Evolutionary conservation across 169 alveolate species (phyloP), one percentile per base, ranked within the genome.

Genomic region (Ichthyophthirius multifiliis): DNA sequence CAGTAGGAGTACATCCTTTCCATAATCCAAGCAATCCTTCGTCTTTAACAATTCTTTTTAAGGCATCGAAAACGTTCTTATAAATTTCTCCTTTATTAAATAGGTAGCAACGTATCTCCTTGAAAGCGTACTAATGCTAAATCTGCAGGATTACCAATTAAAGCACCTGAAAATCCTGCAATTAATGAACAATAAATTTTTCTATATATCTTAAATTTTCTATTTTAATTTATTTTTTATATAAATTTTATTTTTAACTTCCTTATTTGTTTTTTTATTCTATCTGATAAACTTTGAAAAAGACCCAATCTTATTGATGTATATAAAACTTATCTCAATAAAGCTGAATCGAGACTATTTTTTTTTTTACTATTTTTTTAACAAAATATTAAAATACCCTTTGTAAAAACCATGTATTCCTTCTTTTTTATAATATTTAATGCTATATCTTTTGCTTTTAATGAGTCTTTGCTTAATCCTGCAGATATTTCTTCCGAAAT

Each of bases 111-210:
- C 13, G 92, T 84, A 83, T 97, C 99, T 30, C 99, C 95, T 86
- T 95, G 84, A 65, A 90, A 44, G 78, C 99, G 88, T 18, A 98
- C 93, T 82, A 98, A 85, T 5, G 99, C 96, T 48, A 98, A 89
- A 84, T 98, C 99, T 7, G 99, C 98, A 13, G 99, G 99, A 71
- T 96, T 98, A 47, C 99, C 99, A 34, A 98, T 87, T 32, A 97
- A 83, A 12, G 99, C 96, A 1, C 99, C 99, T 23, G 97, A 73
- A 15, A 97, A 99, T 16, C 99, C 99, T 34, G 99, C 97, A 15
- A 91, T 86, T 64, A 97, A 78, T 10, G 99, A 98, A 30, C 94
- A 18, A 88, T 75, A 71, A 96, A 88, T 88, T 97, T 98, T 79
- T 95, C 90, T 80, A 89, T 89, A 74, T 96, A 86, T 23, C 99